These are phyloP conservation scores for Caloboletus inedulis DNA, from an alignment of 1,284 basidiomycete species.

Conservation along the genomic window DNA sequence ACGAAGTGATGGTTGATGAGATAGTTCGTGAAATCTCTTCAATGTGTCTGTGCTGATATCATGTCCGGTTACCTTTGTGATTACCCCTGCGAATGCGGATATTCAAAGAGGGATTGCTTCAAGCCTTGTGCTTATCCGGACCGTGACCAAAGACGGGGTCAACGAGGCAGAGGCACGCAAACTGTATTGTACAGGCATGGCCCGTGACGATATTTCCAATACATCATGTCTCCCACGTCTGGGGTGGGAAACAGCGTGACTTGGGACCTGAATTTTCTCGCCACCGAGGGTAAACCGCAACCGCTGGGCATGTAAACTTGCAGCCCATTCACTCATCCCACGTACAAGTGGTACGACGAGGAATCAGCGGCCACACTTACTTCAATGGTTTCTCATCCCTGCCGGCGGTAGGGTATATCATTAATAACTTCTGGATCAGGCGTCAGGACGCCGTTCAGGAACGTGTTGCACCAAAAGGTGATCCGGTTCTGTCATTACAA, in stretches of 20 bases:
- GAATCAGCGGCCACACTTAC: no score
- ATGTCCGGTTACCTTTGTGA: neutral
- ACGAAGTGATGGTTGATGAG: neutral
- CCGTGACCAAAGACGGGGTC: no score
- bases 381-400: no score
- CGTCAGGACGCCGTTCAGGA: no score
- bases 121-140: no score
- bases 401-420: no score
- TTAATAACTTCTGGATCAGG: no score
- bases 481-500: no score
- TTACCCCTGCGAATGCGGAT: neutral
- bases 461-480: no score
- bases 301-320: neutral
- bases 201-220: neutral
- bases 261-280: neutral
- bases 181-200: neutral
- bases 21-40: neutral
- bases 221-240: conserved; percentile 10
- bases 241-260: neutral
- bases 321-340: no score
- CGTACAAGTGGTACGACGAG: no score
- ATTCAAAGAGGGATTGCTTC: neutral
- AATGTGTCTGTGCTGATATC: neutral
- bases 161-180: neutral
- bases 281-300: neutral